These are phyloP conservation scores for Phialophora tarda DNA, from an alignment of 2,329 filamentous ascomycete genomes.

Conservation along the genomic window DNA sequence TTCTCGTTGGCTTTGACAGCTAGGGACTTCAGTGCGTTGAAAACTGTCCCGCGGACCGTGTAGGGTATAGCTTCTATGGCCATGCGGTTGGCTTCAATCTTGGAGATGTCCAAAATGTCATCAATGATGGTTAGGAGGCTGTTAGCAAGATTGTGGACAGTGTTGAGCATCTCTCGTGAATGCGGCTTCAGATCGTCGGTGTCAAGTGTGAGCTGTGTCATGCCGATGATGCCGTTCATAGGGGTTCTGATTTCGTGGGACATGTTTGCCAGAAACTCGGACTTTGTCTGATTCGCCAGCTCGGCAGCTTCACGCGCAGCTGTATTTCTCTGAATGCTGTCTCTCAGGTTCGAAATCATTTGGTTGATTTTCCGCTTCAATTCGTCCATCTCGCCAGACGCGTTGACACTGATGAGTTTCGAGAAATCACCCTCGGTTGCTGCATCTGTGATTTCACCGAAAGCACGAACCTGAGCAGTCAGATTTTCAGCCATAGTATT, in stretches of 20 bases:
- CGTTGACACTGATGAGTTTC: slow-evolving; percentile 94
- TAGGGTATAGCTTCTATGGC: slow-evolving; percentile 98
- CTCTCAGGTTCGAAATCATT: slow-evolving; percentile 94
- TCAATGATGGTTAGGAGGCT: slow-evolving; percentile 97
- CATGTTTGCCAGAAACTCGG: slow-evolving; percentile 98
- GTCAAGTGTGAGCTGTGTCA: slow-evolving; percentile 95
- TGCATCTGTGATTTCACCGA: slow-evolving; percentile 97
- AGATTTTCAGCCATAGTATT: slow-evolving; percentile 88
- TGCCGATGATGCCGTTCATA: slow-evolving; percentile 97
- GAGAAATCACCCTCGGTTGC: slow-evolving; percentile 97
- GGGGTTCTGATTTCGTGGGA: slow-evolving; percentile 97
- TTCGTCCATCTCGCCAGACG: slow-evolving; percentile 98
- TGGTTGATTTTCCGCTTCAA: slow-evolving; percentile 99
- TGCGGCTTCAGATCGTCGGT: slow-evolving; percentile 93
- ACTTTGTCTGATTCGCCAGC: slow-evolving; percentile 96
- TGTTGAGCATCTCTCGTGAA: slow-evolving; percentile 97
- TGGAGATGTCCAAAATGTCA: slow-evolving; percentile 71
- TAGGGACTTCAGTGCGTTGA: slow-evolving; percentile 94
- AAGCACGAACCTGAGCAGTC: slow-evolving; percentile 95
- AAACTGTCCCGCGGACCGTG: slow-evolving; percentile 89
- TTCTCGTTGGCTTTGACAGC: slow-evolving; percentile 98
- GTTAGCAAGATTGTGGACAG: slow-evolving; percentile 95
- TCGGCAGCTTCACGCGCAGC: slow-evolving; percentile 95
- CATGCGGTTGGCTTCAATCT: slow-evolving; percentile 95
- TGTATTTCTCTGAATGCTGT: slow-evolving; percentile 96